phyloP scores from a whole-genome alignment of 768 basidiomycete genomes.

The Lenzites betulinus region DNA sequence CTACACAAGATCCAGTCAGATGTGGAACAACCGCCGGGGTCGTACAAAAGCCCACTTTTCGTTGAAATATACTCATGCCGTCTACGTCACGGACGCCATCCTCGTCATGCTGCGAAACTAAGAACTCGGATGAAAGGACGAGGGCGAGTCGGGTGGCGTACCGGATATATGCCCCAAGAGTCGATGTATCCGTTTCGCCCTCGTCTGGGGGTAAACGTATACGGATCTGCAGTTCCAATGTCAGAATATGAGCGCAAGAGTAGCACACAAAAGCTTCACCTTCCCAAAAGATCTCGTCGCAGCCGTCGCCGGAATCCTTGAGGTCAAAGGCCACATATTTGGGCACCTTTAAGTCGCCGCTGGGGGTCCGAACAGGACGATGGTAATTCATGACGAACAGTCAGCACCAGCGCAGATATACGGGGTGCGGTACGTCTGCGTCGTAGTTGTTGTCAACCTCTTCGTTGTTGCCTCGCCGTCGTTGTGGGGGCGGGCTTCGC shows the following conservation, averaged over 20 bases:
- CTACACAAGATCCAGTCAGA: neutral
- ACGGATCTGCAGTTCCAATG: neutral
- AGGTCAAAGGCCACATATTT: constrained; percentile 10
- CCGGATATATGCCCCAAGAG: constrained; percentile 14
- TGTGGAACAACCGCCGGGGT: too few relatives aligned
- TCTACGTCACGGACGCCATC: neutral
- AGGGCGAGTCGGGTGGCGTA: neutral
- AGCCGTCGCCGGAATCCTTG: neutral
- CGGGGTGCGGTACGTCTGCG: too few relatives aligned
- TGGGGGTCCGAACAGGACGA: neutral
- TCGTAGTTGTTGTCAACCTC: too few relatives aligned
- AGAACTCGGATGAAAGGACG: neutral
- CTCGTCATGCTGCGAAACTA: neutral
- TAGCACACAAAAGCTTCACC: neutral
- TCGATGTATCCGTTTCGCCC: neutral
- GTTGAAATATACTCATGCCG: neutral
- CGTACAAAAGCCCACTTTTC: neutral
- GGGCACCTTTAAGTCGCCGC: constrained; percentile 1
- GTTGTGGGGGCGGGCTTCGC: too few relatives aligned
- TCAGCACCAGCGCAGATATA: too few relatives aligned
- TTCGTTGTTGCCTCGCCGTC: too few relatives aligned
- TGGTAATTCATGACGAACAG: too few relatives aligned
- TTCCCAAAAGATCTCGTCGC: constrained; percentile 16
- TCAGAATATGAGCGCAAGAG: too few relatives aligned
- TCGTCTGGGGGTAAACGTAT: neutral